Conservation (phyloP, 2,329 filamentous ascomycete genomes). For the Grosmannia clavigera region DNA sequence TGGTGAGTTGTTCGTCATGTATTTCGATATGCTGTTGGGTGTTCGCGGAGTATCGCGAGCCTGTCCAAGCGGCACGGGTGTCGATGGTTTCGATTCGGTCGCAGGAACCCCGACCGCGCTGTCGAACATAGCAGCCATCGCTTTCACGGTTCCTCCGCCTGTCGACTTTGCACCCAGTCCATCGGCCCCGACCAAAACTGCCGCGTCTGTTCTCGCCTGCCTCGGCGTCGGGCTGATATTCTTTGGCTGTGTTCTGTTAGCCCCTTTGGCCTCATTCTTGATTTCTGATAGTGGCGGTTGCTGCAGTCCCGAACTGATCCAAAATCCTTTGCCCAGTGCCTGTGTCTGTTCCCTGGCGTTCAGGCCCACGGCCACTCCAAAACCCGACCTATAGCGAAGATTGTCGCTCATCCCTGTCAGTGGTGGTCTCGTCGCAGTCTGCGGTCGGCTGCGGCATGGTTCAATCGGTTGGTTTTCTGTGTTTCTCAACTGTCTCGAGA, state of each 20-base stretch:
- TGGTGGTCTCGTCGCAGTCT: neutral
- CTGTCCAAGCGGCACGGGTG: too few species aligned
- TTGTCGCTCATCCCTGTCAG: neutral
- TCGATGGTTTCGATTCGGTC: neutral
- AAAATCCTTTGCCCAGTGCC: too few species aligned
- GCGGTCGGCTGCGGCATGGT: too few species aligned
- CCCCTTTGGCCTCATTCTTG: conserved; percentile 4
- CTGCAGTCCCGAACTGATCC: too few species aligned
- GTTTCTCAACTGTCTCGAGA: neutral
- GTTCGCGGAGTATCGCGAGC: conserved; percentile 6
- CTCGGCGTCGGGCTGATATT: neutral
- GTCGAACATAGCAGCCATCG: conserved; percentile 42
- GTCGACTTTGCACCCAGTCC: conserved; percentile 14
- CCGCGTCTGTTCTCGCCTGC: neutral
- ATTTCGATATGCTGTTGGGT: conserved; percentile 14
- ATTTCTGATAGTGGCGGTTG: conserved; percentile 7
- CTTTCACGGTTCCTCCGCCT: conserved; percentile 24
- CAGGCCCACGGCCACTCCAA: neutral
- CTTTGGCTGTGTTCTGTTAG: neutral
- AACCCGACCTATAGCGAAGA: neutral
- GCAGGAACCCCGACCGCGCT: conserved; percentile 14
- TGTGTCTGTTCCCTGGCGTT: neutral
- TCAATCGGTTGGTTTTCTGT: neutral
- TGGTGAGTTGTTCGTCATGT: conserved; percentile 6
- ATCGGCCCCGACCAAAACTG: conserved; percentile 1